These are phyloP conservation scores for Datura wrightii DNA, from an alignment of 257 asterid genomes.

Conservation along the genomic window DNA sequence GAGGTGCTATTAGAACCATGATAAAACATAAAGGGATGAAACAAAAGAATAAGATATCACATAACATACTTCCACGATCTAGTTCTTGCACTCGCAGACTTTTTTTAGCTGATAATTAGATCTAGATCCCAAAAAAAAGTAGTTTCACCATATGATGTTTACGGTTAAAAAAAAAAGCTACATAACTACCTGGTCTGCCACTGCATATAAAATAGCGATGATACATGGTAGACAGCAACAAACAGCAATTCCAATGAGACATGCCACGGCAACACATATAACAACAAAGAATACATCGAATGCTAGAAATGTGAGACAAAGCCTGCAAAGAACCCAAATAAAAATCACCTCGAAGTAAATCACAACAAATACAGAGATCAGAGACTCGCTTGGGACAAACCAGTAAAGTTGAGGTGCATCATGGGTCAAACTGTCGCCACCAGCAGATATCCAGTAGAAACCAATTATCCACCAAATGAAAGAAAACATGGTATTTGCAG, in stretches of 20 bases:
- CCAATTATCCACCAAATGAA: slow-evolving; percentile 99
- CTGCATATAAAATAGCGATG: slow-evolving; percentile 91
- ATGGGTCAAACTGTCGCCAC: slow-evolving; percentile 62
- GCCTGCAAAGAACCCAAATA: slow-evolving; percentile 61
- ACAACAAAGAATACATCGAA: slow-evolving; percentile 97
- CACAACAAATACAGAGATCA: slow-evolving; percentile 20
- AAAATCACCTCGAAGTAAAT: not conserved
- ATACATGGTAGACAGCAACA: slow-evolving; percentile 99
- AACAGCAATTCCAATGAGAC: slow-evolving; percentile 93
- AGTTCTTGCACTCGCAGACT: not conserved
- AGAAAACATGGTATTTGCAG: slow-evolving; percentile 95
- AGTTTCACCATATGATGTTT: not conserved
- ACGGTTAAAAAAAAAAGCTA: not conserved
- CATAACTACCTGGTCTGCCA: slow-evolving; percentile 88
- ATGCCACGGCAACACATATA: slow-evolving; percentile 93
- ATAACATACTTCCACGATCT: not conserved
- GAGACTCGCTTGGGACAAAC: slow-evolving; percentile 47
- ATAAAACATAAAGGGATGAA: slow-evolving; percentile 13
- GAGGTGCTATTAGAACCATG: not conserved
- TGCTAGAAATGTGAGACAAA: slow-evolving; percentile 95
- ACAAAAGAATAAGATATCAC: not conserved
- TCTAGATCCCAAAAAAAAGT: not conserved
- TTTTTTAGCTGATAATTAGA: not conserved
- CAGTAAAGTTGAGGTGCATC: slow-evolving; percentile 94
- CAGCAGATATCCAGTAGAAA: slow-evolving; percentile 95